Percentiles rank a stretch among this genome's conserved stretches.
phyloP scores from a whole-genome alignment of 75 land plant species.

The Adiantum capillusveneris region DNA sequence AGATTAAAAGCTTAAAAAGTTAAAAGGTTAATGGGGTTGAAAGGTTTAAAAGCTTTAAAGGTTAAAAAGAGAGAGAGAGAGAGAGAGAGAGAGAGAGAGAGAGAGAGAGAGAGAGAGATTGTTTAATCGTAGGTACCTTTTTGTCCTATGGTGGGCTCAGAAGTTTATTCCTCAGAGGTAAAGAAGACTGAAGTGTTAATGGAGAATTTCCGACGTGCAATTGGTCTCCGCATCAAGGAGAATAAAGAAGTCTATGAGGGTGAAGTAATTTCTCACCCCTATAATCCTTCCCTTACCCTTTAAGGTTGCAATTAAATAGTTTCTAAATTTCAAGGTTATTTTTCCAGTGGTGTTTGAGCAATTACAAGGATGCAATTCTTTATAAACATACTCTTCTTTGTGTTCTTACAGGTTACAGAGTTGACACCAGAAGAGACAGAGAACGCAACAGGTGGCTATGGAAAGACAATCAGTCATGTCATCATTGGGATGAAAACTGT shows the following conservation, averaged over 20 bases:
- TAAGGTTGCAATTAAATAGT: too few relatives aligned
- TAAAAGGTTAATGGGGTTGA: too few relatives aligned
- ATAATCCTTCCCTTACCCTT: too few relatives aligned
- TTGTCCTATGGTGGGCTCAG: conserved; percentile 99
- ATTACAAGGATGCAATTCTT: too few relatives aligned
- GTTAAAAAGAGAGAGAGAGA: conserved; percentile 2
- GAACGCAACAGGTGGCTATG: conserved; percentile 92
- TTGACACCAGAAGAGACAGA: conserved; percentile 96
- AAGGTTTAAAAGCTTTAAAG: too few relatives aligned
- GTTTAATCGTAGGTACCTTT: conserved; percentile 70
- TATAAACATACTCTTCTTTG: not conserved
- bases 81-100: conserved; percentile 8
- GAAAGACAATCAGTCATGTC: conserved; percentile 92
- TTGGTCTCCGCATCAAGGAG: conserved; percentile 93
- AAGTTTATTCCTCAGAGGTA: conserved; percentile 94
- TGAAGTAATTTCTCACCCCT: conserved; percentile 45
- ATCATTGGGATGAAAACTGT: conserved; percentile 93
- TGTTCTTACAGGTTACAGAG: conserved; percentile 69
- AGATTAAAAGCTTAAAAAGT: too few relatives aligned
- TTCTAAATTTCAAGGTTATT: too few relatives aligned
- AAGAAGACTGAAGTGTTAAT: conserved; percentile 97
- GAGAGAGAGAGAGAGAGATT: conserved; percentile 2
- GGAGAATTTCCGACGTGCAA: conserved; percentile 95
- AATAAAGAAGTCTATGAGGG: conserved; percentile 99
- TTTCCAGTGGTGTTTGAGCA: too few relatives aligned